These are phyloP conservation scores for Kodamaea anthophila DNA, from an alignment of 1,139 yeast genomes.

Conservation along the genomic window DNA sequence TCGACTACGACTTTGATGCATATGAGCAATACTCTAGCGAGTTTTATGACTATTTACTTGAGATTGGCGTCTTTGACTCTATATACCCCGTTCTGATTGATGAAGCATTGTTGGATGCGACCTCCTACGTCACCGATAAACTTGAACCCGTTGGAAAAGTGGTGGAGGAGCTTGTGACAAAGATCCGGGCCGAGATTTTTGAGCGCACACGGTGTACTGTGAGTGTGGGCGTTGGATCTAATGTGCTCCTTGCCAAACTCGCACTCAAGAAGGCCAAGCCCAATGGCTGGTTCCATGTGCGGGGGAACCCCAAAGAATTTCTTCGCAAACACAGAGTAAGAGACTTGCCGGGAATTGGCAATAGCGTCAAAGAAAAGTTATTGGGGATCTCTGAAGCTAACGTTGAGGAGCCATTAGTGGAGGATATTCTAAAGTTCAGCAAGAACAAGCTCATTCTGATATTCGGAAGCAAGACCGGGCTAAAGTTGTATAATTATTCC, in stretches of 20 bases:
- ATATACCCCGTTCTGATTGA: conserved; percentile 86
- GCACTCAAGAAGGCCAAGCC: conserved; percentile 78
- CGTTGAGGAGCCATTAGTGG: conserved; percentile 13
- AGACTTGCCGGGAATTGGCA: conserved; percentile 85
- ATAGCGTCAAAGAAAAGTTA: conserved; percentile 43
- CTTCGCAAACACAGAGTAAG: conserved; percentile 41
- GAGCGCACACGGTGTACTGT: conserved; percentile 56
- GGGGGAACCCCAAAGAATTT: conserved; percentile 27
- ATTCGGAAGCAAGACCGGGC: conserved; percentile 69
- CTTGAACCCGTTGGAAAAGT: conserved; percentile 9
- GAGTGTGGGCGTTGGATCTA: conserved; percentile 70
- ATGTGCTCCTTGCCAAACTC: conserved; percentile 74
- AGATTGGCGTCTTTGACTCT: conserved; percentile 44
- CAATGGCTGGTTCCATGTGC: conserved; percentile 46
- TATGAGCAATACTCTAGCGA: conserved; percentile 50
- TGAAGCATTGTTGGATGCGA: conserved; percentile 75
- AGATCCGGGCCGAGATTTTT: conserved; percentile 42
- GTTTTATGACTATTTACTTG: conserved; percentile 51
- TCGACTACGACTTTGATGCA: conserved; percentile 65
- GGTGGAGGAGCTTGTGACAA: conserved; percentile 23
- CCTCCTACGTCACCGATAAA: conserved; percentile 25
- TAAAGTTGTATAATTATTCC: conserved; percentile 51
- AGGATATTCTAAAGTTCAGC: conserved; percentile 33
- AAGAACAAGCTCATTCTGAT: conserved; percentile 31
- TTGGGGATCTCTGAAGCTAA: conserved; percentile 12